Evolutionary conservation across 306 rosid genomes (phyloP), one percentile per base, ranked within the genome.

Genomic region (Pterocarpus macrocarpus): DNA sequence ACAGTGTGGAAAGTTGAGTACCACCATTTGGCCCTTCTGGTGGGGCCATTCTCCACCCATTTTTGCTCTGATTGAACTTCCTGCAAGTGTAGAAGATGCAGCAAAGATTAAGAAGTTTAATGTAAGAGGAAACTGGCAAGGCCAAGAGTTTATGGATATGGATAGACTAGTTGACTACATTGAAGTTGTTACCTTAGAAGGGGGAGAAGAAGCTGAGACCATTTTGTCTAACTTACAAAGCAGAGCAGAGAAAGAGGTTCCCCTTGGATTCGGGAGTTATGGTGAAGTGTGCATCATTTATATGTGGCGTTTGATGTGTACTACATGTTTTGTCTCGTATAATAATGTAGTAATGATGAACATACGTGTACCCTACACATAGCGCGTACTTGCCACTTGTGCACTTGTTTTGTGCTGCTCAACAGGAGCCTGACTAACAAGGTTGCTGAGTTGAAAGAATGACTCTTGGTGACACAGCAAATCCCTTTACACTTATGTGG

Each of bases 1-100:
- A 93, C 99, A 5, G 88, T 75, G 83, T 95, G 99, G 74, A 95
- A 95, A 82, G 99, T 93, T 49, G 97, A 88, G 89, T 95, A 91
- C 97, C 97, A 92, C 99, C 99, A 95, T 90, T 92, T 95, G 71
- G 97, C 97, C 2, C 59, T 73, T 61, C 97, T 91, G 33, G 86
- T 8, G 17, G 89, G 69, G 70, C 84, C 92, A 35, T 87, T 89
- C 53, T 80, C 92, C 68, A 67, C 75, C 87, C 97, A 92, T 90
- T 92, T 89, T 61, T 59, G 38, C 55, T 78, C 86, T 22, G 88
- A 57, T 17, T 75, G 67, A 79, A 53, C 82, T 73, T 89, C 94
- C 94, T 94, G 83, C 75, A 66, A 80, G 66, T 55, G 28, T 47
- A 65, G 22, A 53, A 69, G 44, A 35, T 33, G 13, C 5, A 77